phyloP scores from a whole-genome alignment of 1,284 basidiomycete genomes.

The Schizopora paradoxa region DNA sequence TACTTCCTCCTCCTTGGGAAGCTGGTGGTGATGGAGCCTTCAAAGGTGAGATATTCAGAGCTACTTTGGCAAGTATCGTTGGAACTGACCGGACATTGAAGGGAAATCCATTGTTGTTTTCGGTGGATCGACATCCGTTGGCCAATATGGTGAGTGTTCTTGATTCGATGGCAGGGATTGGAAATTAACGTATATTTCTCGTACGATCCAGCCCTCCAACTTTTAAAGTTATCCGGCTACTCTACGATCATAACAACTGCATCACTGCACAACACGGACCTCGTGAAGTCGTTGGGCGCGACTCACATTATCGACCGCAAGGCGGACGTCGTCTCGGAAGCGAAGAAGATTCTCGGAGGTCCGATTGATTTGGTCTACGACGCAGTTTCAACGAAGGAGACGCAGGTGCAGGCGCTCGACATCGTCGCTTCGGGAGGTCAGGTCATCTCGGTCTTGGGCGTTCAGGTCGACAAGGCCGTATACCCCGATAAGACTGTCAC shows the following conservation, averaged over 20 bases:
- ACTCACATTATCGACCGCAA: conserved; percentile 46
- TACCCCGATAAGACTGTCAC: conserved; percentile 8
- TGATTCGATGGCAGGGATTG: neutral
- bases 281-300: conserved; percentile 47
- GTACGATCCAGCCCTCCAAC: conserved; percentile 28
- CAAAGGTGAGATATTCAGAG: conserved; percentile 17
- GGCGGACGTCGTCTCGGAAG: conserved; percentile 25
- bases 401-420: conserved; percentile 16
- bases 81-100: too few species aligned
- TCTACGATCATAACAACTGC: conserved; percentile 49
- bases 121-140: conserved; percentile 33
- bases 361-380: conserved; percentile 38
- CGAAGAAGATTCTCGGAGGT: conserved; percentile 26
- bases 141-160: conserved; percentile 31
- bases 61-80: conserved; percentile 20
- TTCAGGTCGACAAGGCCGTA: neutral
- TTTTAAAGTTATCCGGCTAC: conserved; percentile 49
- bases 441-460: conserved; percentile 10
- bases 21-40: conserved; percentile 23
- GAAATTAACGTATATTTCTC: too few species aligned
- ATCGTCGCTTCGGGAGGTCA: conserved; percentile 19
- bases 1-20: conserved; percentile 19
- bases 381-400: conserved; percentile 20
- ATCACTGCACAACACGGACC: conserved; percentile 36
- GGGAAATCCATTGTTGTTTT: conserved; percentile 31